Base-by-base conservation (phyloP, 495 filamentous ascomycete genomes). In the Daldinia childiae region DNA sequence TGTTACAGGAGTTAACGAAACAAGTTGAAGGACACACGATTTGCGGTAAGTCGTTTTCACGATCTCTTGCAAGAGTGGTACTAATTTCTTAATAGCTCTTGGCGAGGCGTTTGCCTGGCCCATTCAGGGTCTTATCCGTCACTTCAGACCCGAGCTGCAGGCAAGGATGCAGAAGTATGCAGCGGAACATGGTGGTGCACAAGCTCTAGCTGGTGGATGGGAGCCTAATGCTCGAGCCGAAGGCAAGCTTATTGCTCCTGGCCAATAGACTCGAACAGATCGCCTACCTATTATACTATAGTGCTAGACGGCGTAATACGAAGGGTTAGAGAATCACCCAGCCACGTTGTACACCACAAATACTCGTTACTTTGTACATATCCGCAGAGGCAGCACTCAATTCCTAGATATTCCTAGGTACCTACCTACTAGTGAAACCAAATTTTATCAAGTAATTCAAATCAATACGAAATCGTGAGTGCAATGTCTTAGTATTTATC, bases 11-110 rank as follows among this genome's bases (percentile, higher is more conserved):
- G 85, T 83, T 99, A 66, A 99, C 95, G 60, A 98, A 98, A 86
- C 96, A 98, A 83, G 95, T 99, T 57, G 95, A 99, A 84, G 95
- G 95, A 15, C 95, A 98, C 84, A 97, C 95, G 14, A 99, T 99
- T 69, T 99, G 95, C 82, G 95, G 88, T 90, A 84, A 76, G 86
- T 81, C 0, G 12, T 63, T 0, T 24, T 30, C 32, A 26, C 26
- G 11, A 36, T 14, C 21, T 45, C 43, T 17, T n/a, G 19, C 48
- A 8, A 19, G 4, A 34, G 1, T 62, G 7, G 32, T 73, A 41
- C 69, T 72, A 24, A 64, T 61, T 51, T 43, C 6, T 11, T 30
- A 45, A 6, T 65, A 90, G 88, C 95, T 79, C 84, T 99, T 66
- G 95, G 95, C 65, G 95, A 99, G 84, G 95, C 95, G 48, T 99